Evolutionary conservation across 306 rosid genomes (phyloP), one percentile per base, ranked within the genome.

Genomic region (Ammopiptanthus mongolicus): DNA sequence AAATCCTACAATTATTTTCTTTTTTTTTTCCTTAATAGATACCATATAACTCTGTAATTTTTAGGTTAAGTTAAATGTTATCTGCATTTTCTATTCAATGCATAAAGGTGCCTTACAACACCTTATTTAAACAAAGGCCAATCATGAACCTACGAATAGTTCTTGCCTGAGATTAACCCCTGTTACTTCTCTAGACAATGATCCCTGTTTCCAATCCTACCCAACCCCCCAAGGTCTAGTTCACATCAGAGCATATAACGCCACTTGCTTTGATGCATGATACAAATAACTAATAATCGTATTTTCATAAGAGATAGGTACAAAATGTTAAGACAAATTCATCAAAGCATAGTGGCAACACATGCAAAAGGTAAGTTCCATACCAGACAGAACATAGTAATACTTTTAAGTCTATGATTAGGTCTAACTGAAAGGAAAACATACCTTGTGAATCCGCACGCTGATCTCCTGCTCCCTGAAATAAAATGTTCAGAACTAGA

Each of bases 391-490:
- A 69, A 59, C 8, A 17, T 12, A 28, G 47, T 17, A 78, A 22
- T 12, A n/a, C 73, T 36, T 10, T 46, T 52, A 37, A 11, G 7
- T 70, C n/a, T 39, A 12, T 15, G 55, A 44, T 46, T 22, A 19
- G 59, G 50, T 52, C 42, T 56, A 34, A 78, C 23, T 12, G 25
- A 36, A n/a, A n/a, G n/a, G n/a, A 65, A 71, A 57, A 37, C 95
- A 82, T 87, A 95, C 97, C 97, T 71, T 78, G 75, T 41, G 84
- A 80, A 51, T 86, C 89, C 14, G 81, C 61, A 61, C 73, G 88
- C 76, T 84, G 96, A 65, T 91, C 88, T 63, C 92, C 96, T 23
- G 78, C 63, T 25, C 99, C 96, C 99, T 95, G 86, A 75, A 67
- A 82, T 50, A n/a, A 78, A 56, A 39, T 53, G 68, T 82, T 76